Evolutionary conservation across 2,329 filamentous ascomycete species (phyloP).

Genomic region (Chrysoporthe deuterocubensis): DNA sequence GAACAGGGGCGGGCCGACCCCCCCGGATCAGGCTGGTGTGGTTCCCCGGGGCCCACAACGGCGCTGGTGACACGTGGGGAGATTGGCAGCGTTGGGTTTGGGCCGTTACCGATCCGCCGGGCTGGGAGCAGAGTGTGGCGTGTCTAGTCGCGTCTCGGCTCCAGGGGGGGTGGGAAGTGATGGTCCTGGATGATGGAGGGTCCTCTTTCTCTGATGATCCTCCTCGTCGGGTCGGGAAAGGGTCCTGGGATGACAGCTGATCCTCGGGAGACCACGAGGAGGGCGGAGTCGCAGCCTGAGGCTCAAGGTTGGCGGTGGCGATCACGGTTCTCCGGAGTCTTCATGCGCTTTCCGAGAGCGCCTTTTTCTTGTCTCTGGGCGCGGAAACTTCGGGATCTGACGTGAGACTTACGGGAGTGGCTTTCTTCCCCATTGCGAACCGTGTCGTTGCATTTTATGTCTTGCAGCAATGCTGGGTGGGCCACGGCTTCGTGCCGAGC

Average conservation of each 20-base stretch:
- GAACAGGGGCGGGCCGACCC: not conserved
- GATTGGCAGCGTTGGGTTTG: not conserved
- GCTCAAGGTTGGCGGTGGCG: not conserved
- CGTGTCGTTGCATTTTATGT: conserved; percentile 1
- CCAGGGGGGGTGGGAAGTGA: not conserved
- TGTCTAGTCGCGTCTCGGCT: conserved; percentile 1
- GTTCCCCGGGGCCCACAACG: conserved; percentile 13
- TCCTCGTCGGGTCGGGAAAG: not conserved
- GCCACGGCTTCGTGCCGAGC: not conserved
- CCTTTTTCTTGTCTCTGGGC: not conserved
- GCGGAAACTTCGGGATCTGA: not conserved
- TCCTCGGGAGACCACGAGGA: not conserved
- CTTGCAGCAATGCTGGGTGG: not conserved
- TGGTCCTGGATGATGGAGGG: not conserved
- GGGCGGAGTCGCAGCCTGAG: not conserved
- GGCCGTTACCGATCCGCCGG: conserved; percentile 15
- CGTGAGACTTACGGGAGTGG: conserved; percentile 7
- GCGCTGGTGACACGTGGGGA: conserved; percentile 9
- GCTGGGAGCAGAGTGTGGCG: conserved; percentile 8
- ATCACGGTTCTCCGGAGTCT: not conserved
- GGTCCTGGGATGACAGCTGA: not conserved
- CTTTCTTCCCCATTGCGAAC: not conserved
- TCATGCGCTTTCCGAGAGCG: not conserved
- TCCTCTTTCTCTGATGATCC: not conserved
- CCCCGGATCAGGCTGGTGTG: conserved; percentile 14